These are phyloP conservation scores for Aspergillus bridgeri DNA, from an alignment of 495 filamentous ascomycete species.

Conservation along the genomic window DNA sequence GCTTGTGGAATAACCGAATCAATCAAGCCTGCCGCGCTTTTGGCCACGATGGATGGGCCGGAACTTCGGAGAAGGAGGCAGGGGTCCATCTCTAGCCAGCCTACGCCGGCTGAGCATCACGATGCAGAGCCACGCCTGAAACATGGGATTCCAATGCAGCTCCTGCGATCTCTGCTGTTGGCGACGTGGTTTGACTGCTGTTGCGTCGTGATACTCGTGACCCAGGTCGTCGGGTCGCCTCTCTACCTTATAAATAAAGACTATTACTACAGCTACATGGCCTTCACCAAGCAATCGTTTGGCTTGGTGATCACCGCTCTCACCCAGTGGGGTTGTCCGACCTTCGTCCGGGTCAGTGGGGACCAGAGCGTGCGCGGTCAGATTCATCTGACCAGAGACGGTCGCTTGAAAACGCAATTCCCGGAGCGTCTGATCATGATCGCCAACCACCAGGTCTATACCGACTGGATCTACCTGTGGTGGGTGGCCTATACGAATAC, in stretches of 20 bases:
- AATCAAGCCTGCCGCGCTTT: background rate
- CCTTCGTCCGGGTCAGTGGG: conserved; percentile 57
- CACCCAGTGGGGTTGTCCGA: conserved; percentile 61
- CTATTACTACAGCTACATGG: conserved; percentile 62
- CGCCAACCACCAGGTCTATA: conserved; percentile 68
- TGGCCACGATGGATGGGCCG: conserved; percentile 31
- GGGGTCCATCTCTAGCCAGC: conserved; percentile 7
- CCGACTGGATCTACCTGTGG: conserved; percentile 71
- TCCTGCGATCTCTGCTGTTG: conserved; percentile 61
- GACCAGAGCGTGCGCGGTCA: conserved; percentile 58
- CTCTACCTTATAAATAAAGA: conserved; percentile 59
- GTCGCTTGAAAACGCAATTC: conserved; percentile 53
- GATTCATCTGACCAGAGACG: conserved; percentile 51
- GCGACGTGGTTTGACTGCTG: conserved; percentile 62
- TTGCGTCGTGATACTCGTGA: conserved; percentile 47
- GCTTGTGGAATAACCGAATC: background rate
- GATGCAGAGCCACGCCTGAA: conserved; percentile 52
- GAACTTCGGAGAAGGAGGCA: conserved; percentile 44
- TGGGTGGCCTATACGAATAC: conserved; percentile 62
- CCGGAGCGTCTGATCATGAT: conserved; percentile 61
- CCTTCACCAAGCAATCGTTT: conserved; percentile 63
- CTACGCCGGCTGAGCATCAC: conserved; percentile 12
- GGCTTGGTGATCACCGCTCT: conserved; percentile 56
- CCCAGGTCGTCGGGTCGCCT: conserved; percentile 55
- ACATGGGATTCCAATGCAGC: conserved; percentile 62